A percentile compares a stretch with the other conserved stretches of the same genome.
Evolutionary conservation across 75 land plant species (phyloP).

Genomic region (Pinus albicaulis): DNA sequence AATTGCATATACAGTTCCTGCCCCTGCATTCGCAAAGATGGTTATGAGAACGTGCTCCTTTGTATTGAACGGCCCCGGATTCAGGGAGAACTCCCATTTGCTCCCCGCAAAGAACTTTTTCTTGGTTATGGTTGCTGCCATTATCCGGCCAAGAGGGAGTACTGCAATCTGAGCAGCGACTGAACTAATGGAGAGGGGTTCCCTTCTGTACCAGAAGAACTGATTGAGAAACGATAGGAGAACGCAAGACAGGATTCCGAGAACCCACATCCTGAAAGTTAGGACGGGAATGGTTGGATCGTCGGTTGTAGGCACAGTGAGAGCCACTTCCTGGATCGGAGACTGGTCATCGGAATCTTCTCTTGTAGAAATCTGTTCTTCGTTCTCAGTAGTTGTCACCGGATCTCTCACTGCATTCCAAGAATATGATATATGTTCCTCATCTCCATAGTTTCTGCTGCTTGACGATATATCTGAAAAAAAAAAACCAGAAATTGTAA

Average conservation of each 20-base stretch:
- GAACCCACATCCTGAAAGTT: conserved; percentile 40
- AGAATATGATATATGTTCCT: too few relatives aligned
- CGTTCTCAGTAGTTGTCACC: too few relatives aligned
- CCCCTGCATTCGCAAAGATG: conserved; percentile 61
- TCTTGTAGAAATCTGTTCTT: too few relatives aligned
- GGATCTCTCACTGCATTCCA: too few relatives aligned
- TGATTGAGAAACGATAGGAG: conserved; percentile 65
- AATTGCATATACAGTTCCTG: conserved; percentile 49
- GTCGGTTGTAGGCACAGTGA: conserved; percentile 35
- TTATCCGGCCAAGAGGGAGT: conserved; percentile 43
- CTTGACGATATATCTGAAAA: neutral
- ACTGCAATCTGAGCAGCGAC: conserved; percentile 42
- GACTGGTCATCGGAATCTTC: neutral
- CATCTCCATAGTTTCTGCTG: too few relatives aligned
- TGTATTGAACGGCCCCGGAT: conserved; percentile 59
- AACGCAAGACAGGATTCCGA: conserved; percentile 59
- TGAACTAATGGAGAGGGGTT: conserved; percentile 49
- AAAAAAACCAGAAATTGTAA: too few relatives aligned
- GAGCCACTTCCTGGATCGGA: conserved; percentile 53
- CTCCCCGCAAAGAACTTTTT: conserved; percentile 10
- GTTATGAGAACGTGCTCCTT: conserved; percentile 68
- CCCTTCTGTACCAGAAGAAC: conserved; percentile 62
- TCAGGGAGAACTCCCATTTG: conserved; percentile 32
- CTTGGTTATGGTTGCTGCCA: conserved; percentile 29
- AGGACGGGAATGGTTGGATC: neutral